Base-by-base conservation (phyloP, 106 monocot species). In the Acanthochlamys bracteata region DNA sequence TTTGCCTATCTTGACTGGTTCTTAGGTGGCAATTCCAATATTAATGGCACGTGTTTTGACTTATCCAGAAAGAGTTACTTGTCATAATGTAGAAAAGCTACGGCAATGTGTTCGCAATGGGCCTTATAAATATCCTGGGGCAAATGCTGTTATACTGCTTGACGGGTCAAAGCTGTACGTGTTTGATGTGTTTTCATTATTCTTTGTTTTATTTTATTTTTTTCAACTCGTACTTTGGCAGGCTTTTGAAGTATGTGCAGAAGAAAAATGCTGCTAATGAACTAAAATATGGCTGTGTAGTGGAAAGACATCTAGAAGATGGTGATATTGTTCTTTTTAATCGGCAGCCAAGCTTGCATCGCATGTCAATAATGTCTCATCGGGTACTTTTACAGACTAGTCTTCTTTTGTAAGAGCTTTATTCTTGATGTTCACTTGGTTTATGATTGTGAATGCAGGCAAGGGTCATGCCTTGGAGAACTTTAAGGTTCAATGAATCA, bases 331-430 rank as follows among this genome's bases (percentile, higher is more conserved):
- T 98, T 69, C 85, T 98, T 39, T 92, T 98, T 55, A 98, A 98
- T 66, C 73, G 98, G 71, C 98, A 98, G 71, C 98, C 98, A 33
- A 98, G 98, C 61, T 76, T 98, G 68, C 98, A 98, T 85, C 82
- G 98, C 39, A 98, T 98, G 98, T 98, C 98, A 57, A 88, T 98
- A 51, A 98, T 98, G 98, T 92, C 67, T 62, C 98, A 98, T 71
- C 69, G 98, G 78, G 98, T 92, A 81, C 45, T 11, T 65, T 41
- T 26, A 4, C 60, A 67, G n/a, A 53, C 41, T 33, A 17, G 41
- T 56, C 33, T 24, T 52, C 42, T 49, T 33, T 27, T 54, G 15
- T 42, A 66, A 45, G 24, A 70, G 17, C 21, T 67, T 71, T 52
- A 7, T 20, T 61, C 9, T 60, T 58, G 21, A 10, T 40, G 20